phyloP scores from a whole-genome alignment of 371 early-diverging fungal species.

The Circinella minor region DNA sequence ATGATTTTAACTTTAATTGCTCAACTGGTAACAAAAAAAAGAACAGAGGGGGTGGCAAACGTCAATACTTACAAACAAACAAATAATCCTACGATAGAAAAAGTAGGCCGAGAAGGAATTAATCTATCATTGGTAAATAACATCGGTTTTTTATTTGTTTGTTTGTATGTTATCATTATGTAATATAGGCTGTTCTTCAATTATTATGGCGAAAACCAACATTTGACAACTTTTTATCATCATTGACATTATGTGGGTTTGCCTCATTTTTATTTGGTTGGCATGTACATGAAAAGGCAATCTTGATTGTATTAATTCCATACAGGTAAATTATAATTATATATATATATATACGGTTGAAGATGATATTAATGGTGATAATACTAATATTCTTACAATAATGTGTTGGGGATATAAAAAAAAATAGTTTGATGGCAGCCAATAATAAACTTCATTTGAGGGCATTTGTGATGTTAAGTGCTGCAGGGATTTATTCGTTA shows the following conservation, averaged over 20 bases:
- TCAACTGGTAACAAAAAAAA: constrained; percentile 58
- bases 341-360: constrained; percentile 3
- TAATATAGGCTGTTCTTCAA: constrained; percentile 41
- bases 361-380: background rate
- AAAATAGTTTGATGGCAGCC: constrained; percentile 49
- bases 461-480: constrained; percentile 67
- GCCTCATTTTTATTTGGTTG: constrained; percentile 94
- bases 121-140: background rate
- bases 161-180: background rate
- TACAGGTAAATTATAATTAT: constrained; percentile 53
- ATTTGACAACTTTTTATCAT: constrained; percentile 71
- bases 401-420: background rate
- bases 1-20: constrained; percentile 76
- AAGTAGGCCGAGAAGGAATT: no score
- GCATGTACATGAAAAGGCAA: constrained; percentile 99
- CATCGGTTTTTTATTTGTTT: background rate
- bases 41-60: no score
- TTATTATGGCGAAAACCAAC: constrained; percentile 72
- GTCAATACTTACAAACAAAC: no score
- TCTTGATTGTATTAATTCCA: constrained; percentile 85
- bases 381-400: no score
- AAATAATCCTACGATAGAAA: no score
- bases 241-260: constrained; percentile 81
- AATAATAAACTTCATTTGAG: constrained; percentile 55
- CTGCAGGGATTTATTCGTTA: constrained; percentile 78